phyloP scores from a whole-genome alignment of 2,329 filamentous ascomycete species.

The Drechslera avenae region DNA sequence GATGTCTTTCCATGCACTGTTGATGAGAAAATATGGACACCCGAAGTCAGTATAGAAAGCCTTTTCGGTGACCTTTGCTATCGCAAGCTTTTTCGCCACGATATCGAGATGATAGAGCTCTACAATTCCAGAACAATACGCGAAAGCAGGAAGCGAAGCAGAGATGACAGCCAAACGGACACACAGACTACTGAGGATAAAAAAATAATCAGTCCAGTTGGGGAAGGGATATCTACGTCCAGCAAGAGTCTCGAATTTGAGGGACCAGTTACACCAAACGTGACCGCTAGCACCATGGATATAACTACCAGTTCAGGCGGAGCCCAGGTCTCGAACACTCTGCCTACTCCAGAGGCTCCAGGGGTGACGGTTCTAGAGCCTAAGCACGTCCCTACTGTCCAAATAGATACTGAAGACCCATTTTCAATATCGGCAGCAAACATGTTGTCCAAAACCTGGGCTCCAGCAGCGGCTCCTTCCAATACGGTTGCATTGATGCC shows the following conservation, averaged over 20 bases:
- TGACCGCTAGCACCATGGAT: background rate
- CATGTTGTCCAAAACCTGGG: background rate
- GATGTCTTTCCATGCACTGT: slow-evolving; percentile 84
- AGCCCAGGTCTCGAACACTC: background rate
- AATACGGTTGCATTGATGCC: background rate
- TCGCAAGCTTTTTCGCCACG: slow-evolving; percentile 65
- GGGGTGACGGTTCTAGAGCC: no score
- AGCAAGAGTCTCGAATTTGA: background rate
- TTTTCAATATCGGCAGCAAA: background rate
- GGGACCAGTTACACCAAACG: background rate
- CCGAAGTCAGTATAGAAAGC: slow-evolving; percentile 65
- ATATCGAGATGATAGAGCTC: slow-evolving; percentile 62
- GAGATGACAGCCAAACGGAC: slow-evolving; percentile 19
- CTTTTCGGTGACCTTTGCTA: slow-evolving; percentile 76
- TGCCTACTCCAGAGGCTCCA: background rate
- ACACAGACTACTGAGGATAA: slow-evolving; percentile 14
- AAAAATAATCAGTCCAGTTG: background rate
- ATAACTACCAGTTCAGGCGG: background rate
- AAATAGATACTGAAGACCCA: background rate
- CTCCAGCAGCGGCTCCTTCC: background rate
- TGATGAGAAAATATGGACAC: slow-evolving; percentile 66
- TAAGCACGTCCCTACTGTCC: background rate
- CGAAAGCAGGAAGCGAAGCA: slow-evolving; percentile 16
- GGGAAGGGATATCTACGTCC: background rate
- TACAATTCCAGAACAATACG: slow-evolving; percentile 21